Base-by-base conservation (phyloP, 805 yeast genomes). In the Candida loeiensis region DNA sequence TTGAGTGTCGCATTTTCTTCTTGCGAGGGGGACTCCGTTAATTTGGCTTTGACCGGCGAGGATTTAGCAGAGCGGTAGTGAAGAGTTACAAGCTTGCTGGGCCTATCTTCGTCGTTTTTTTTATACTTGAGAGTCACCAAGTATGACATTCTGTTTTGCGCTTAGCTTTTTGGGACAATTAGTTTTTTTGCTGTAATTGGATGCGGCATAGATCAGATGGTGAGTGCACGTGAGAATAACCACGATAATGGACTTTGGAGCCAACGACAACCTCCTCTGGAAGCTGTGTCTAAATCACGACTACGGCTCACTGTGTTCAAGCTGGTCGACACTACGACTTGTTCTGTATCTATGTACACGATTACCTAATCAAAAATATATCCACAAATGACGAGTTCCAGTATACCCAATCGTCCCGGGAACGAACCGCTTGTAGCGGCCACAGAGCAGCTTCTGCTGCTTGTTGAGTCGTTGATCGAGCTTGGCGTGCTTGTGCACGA, bases 401-500 rank as follows among this genome's bases (percentile, higher is more conserved):
- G 50, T 15, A 42, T 56, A 17, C 37, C 46, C 9, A 44, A 40
- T 9, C 41, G 34, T 5, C 20, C 45, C 9, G 58, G 51, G 28
- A 51, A 57, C 43, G 56, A 54, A 41, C 55, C 61, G 6, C 45
- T 57, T 39, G 45, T 43, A 11, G 48, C 57, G 17, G 48, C 58
- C 1, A 54, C 58, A 1, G 51, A 53, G 18, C 59, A 57, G 41
- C 43, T 57, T 6, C 59, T 51, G 47, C 47, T 48, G 16, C 45
- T 57, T 15, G 49, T 57, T n/a, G 96, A 91, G 56, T 82, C 95
- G 6, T 77, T 90, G 41, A 80, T 89, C 14, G 96, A 91, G 56
- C 67, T 90, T 16, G 97, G 96, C 3, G 90, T 91, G 12, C 78
- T 90, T 37, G 90, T 89, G 2, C 96, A 93, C 60, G 99, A 91